phyloP scores from a whole-genome alignment of 164 flowering plant genomes.

The Houttuynia cordata region DNA sequence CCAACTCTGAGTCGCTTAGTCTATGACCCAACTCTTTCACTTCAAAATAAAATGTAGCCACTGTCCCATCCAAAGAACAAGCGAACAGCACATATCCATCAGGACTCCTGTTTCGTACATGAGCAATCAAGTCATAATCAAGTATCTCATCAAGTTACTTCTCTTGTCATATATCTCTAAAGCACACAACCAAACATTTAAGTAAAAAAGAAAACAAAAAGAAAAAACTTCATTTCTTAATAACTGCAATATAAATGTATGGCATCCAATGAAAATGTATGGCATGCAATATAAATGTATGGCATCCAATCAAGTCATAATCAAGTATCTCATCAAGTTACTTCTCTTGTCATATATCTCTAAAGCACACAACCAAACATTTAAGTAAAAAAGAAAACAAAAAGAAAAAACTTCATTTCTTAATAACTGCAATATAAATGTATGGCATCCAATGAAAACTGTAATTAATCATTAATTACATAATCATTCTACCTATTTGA shows the following conservation, averaged over 20 bases:
- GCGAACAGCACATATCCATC: conserved; percentile 98
- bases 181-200: neutral
- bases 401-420: no score
- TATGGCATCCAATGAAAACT: no score
- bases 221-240: no score
- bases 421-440: no score
- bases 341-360: neutral
- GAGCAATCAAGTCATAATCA: neutral
- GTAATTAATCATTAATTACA: no score
- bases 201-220: no score
- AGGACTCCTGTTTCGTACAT: conserved; percentile 67
- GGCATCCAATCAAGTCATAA: neutral
- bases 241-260: no score
- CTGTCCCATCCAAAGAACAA: conserved; percentile 95
- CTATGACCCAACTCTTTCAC: conserved; percentile 75
- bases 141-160: neutral
- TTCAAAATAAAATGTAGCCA: conserved; percentile 89
- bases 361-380: neutral
- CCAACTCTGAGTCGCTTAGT: conserved; percentile 71
- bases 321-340: neutral
- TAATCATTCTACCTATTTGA: no score
- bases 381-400: no score
- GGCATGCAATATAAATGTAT: no score
- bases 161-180: neutral
- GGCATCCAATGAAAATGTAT: no score